A percentile compares a stretch with the other conserved stretches of the same genome.
Evolutionary conservation across 148 eudicot species (phyloP).

Genomic region (Fagopyrum tataricum): DNA sequence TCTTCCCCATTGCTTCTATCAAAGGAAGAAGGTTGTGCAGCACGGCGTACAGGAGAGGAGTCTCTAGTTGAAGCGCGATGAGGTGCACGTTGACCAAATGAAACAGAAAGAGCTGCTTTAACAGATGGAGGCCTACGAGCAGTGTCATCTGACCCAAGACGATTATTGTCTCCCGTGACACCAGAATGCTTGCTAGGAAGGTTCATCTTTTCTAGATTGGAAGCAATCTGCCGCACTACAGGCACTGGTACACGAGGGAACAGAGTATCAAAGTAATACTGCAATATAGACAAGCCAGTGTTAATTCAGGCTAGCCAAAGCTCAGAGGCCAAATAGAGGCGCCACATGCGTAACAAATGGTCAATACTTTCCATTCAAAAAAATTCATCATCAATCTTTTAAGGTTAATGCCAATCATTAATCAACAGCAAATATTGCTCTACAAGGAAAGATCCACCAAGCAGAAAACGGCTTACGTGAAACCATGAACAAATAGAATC

Average conservation of each 20-base stretch:
- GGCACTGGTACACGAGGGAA: conserved; percentile 91
- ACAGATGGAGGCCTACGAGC: conserved; percentile 98
- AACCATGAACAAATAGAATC: conserved; percentile 13
- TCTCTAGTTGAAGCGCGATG: conserved; percentile 92
- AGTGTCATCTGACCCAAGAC: conserved; percentile 86
- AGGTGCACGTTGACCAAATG: conserved; percentile 96
- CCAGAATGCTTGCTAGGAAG: conserved; percentile 76
- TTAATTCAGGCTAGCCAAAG: neutral
- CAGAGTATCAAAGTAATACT: conserved; percentile 94
- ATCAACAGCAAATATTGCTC: neutral
- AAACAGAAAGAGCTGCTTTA: conserved; percentile 92
- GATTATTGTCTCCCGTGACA: conserved; percentile 66
- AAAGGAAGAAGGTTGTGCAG: conserved; percentile 44
- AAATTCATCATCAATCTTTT: neutral
- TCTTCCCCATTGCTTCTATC: conserved; percentile 43
- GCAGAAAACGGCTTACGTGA: conserved; percentile 13
- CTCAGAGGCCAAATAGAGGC: neutral
- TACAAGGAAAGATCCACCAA: neutral
- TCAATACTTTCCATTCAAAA: neutral
- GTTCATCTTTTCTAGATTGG: conserved; percentile 76
- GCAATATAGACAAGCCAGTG: conserved; percentile 24
- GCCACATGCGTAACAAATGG: neutral
- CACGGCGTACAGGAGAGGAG: conserved; percentile 91
- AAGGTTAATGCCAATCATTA: neutral
- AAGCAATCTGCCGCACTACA: conserved; percentile 51